A percentile compares a stretch with the other conserved stretches of the same genome.
phyloP scores from a whole-genome alignment of 768 basidiomycete species.

The Cystoderma amianthinum region DNA sequence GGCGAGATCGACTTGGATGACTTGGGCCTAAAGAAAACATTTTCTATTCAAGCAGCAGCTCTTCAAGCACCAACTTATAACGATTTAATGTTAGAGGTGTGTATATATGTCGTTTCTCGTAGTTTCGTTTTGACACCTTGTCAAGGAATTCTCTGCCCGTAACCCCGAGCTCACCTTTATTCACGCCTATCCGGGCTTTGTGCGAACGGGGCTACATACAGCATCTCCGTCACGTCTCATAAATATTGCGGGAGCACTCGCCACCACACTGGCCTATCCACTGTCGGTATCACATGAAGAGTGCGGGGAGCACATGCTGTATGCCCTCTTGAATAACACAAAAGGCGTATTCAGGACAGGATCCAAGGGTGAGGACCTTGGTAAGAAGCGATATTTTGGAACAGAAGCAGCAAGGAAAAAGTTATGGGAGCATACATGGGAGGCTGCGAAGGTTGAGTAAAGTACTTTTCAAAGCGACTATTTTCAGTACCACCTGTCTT shows the following conservation, averaged over 20 bases:
- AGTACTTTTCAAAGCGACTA: too few species aligned
- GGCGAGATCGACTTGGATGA: constrained; percentile 35
- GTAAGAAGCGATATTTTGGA: constrained; percentile 27
- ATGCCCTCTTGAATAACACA: constrained; percentile 18
- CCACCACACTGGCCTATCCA: constrained; percentile 15
- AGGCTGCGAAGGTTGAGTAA: constrained; percentile 4
- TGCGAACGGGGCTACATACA: constrained; percentile 23
- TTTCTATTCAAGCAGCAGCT: constrained; percentile 23
- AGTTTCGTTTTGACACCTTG: not conserved
- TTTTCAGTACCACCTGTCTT: too few species aligned
- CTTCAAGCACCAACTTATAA: constrained; percentile 35
- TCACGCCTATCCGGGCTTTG: constrained; percentile 28
- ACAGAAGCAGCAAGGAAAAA: constrained; percentile 25
- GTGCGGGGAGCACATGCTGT: constrained; percentile 33
- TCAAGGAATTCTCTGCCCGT: constrained; percentile 25
- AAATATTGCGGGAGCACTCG: constrained; percentile 11
- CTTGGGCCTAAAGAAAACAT: constrained; percentile 43
- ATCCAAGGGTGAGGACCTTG: constrained; percentile 26
- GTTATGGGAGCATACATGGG: constrained; percentile 28
- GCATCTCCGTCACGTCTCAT: constrained; percentile 18
- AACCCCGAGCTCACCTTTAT: constrained; percentile 26
- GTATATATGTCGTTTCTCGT: constrained; percentile 3
- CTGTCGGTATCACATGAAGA: constrained; percentile 17
- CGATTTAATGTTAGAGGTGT: constrained; percentile 47
- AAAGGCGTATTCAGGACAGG: constrained; percentile 25